Evolutionary conservation across 1,284 basidiomycete genomes (phyloP).

Genomic region (Cerioporus squamosus): DNA sequence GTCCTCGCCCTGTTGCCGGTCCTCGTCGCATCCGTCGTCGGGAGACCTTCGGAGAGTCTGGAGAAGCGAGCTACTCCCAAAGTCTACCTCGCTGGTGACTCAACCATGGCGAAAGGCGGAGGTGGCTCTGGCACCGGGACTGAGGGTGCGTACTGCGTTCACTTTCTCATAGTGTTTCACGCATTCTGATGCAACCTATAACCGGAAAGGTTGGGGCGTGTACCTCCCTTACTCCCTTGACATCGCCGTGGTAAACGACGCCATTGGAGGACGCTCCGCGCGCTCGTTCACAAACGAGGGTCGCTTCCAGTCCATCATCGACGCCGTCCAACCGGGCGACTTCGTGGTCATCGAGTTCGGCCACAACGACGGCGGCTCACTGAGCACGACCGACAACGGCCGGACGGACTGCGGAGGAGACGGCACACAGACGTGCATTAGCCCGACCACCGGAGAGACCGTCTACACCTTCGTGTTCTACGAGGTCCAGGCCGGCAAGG

Average conservation of each 20-base stretch:
- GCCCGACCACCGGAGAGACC: conserved; percentile 14
- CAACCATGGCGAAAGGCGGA: conserved; percentile 39
- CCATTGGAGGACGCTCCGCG: conserved; percentile 50
- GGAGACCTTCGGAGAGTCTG: neutral
- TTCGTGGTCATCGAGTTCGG: conserved; percentile 51
- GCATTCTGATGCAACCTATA: neutral
- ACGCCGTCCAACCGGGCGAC: conserved; percentile 33
- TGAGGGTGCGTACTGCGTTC: neutral
- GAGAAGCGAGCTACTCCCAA: conserved; percentile 11
- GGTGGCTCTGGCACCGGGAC: conserved; percentile 19
- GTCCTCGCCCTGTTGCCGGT: conserved; percentile 1
- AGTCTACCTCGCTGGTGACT: conserved; percentile 53
- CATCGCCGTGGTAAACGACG: conserved; percentile 48
- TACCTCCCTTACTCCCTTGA: conserved; percentile 46
- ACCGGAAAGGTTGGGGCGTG: conserved; percentile 47
- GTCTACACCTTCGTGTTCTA: conserved; percentile 28
- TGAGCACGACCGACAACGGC: conserved; percentile 25
- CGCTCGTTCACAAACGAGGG: conserved; percentile 39
- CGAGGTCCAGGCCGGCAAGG: conserved; percentile 46
- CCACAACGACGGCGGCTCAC: conserved; percentile 45
- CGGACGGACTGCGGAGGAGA: conserved; percentile 25
- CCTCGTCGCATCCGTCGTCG: conserved; percentile 1
- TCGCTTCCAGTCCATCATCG: conserved; percentile 15
- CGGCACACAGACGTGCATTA: conserved; percentile 8
- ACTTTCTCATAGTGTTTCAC: neutral